Percentiles rank a stretch among this genome's conserved stretches.
phyloP scores from a whole-genome alignment of 2,329 filamentous ascomycete genomes.

The Talaromyces funiculosus region DNA sequence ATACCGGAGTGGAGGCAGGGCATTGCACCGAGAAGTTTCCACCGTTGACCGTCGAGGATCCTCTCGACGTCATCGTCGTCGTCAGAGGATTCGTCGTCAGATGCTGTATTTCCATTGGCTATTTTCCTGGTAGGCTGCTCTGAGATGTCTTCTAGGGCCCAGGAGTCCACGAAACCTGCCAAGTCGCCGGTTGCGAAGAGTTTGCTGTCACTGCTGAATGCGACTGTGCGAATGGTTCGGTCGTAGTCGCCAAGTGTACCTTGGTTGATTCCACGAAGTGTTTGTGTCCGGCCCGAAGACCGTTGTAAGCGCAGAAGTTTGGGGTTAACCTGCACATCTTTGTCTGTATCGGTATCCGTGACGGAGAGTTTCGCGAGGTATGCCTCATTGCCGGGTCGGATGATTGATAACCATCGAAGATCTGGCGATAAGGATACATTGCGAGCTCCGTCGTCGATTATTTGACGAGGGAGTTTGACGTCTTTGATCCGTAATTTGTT shows the following conservation, averaged over 20 bases:
- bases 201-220: slow-evolving; percentile 75
- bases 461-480: slow-evolving; percentile 55
- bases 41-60: slow-evolving; percentile 58
- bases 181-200: slow-evolving; percentile 76
- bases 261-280: slow-evolving; percentile 46
- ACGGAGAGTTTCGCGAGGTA: slow-evolving; percentile 47
- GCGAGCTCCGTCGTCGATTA: slow-evolving; percentile 61
- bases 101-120: slow-evolving; percentile 21
- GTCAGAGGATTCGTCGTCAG: slow-evolving; percentile 43
- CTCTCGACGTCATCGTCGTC: slow-evolving; percentile 41
- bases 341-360: slow-evolving; percentile 31
- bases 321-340: slow-evolving; percentile 40
- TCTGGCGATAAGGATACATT: slow-evolving; percentile 51
- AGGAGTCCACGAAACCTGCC: slow-evolving; percentile 80
- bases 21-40: slow-evolving; percentile 64
- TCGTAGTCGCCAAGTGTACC: slow-evolving; percentile 71
- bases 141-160: slow-evolving; percentile 60
- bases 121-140: slow-evolving; percentile 26
- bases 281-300: slow-evolving; percentile 20
- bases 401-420: slow-evolving; percentile 41
- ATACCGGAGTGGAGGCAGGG: slow-evolving; percentile 62
- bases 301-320: slow-evolving; percentile 7
- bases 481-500: slow-evolving; percentile 66
- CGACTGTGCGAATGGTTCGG: slow-evolving; percentile 64
- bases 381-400: slow-evolving; percentile 58